A percentile compares a stretch with the other conserved stretches of the same genome.
These are phyloP conservation scores for Fusarium decemcellulare DNA, from an alignment of 2,329 filamentous ascomycete species.

Conservation along the genomic window DNA sequence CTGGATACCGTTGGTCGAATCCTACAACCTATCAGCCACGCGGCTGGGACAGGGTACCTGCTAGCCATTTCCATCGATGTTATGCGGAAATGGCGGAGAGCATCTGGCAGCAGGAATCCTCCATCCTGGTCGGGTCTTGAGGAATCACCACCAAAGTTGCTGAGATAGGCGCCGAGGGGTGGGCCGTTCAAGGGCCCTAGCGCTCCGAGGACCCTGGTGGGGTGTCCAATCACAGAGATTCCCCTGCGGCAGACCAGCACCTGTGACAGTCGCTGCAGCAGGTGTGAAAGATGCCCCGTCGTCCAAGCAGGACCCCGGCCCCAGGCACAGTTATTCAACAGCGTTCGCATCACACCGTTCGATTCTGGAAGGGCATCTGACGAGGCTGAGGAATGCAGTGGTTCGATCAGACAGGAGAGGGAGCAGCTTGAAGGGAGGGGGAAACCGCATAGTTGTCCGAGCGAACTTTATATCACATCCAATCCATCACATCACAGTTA, in stretches of 20 bases:
- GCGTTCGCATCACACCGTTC: slow-evolving; percentile 43
- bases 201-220: slow-evolving; percentile 18
- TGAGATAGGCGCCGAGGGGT: slow-evolving; percentile 34
- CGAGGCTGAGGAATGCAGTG: slow-evolving; percentile 40
- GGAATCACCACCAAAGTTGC: slow-evolving; percentile 2
- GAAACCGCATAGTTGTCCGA: slow-evolving; percentile 7
- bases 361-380: slow-evolving; percentile 46
- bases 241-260: slow-evolving; percentile 30
- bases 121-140: not conserved
- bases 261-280: slow-evolving; percentile 43
- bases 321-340: slow-evolving; percentile 25
- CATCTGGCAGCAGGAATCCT: slow-evolving; percentile 18
- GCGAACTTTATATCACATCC: slow-evolving; percentile 33
- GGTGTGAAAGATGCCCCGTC: slow-evolving; percentile 35
- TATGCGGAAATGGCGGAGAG: slow-evolving; percentile 13
- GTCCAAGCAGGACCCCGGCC: slow-evolving; percentile 29
- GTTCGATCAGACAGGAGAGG: slow-evolving; percentile 40
- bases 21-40: slow-evolving; percentile 20
- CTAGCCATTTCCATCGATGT: slow-evolving; percentile 11
- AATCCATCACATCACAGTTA: slow-evolving; percentile 38
- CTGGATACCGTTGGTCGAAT: slow-evolving; percentile 36
- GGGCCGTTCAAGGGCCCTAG: slow-evolving; percentile 11
- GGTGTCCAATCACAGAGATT: slow-evolving; percentile 23
- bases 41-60: slow-evolving; percentile 26
- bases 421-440: slow-evolving; percentile 24